Conservation (phyloP, 2,329 filamentous ascomycete species). For the Penicillium crustosum region DNA sequence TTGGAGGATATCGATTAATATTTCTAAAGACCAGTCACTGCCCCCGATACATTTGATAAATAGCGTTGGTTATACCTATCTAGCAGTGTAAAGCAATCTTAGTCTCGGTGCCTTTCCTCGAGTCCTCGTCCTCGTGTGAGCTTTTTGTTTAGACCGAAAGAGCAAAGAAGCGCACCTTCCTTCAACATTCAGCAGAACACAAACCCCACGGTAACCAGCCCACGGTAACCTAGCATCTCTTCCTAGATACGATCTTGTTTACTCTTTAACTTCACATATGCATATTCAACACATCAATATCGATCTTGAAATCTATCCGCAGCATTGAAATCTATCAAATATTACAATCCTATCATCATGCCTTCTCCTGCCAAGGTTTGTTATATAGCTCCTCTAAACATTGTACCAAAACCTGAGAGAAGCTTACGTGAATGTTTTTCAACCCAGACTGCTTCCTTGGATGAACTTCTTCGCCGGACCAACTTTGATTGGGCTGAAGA, state of each 20-base stretch:
- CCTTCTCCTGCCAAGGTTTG: not conserved
- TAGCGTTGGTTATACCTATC: not conserved
- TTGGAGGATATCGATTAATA: not conserved
- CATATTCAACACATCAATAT: not conserved
- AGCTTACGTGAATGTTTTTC: not conserved
- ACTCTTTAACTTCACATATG: not conserved
- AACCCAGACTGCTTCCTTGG: not conserved
- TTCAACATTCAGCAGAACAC: not conserved
- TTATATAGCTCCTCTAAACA: not conserved
- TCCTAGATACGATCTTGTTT: not conserved
- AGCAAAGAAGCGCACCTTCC: not conserved
- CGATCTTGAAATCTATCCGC: not conserved
- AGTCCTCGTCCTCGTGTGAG: not conserved
- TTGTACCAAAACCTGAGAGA: too few species aligned
- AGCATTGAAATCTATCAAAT: not conserved
- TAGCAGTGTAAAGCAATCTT: not conserved
- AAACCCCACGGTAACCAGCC: not conserved
- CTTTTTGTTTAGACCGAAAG: not conserved
- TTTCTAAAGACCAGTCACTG: not conserved
- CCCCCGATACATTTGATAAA: not conserved
- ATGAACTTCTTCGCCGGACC: not conserved
- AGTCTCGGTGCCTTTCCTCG: not conserved
- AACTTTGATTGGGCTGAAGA: conserved; percentile 15
- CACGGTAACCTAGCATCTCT: not conserved
- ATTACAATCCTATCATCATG: not conserved